Conservation (phyloP, 2,329 filamentous ascomycete species). For the Botrytis fabae region DNA sequence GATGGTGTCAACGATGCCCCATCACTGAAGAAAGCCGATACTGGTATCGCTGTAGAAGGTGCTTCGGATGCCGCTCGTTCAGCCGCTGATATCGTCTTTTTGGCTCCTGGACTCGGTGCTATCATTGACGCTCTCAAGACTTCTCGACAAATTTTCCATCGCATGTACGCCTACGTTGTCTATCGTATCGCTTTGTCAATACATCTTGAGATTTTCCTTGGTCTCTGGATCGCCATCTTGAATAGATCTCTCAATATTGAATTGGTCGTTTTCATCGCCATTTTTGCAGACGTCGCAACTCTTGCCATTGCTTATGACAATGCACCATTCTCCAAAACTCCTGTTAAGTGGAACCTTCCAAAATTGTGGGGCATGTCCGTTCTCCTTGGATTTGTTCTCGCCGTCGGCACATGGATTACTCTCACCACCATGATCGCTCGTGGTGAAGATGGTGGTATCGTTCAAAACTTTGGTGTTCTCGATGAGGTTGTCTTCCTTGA, state of each 20-base stretch:
- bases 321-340: slow-evolving; percentile 79
- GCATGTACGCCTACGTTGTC: slow-evolving; percentile 94
- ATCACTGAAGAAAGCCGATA: slow-evolving; percentile 93
- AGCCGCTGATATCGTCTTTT: slow-evolving; percentile 90
- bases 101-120: slow-evolving; percentile 84
- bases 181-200: slow-evolving; percentile 92
- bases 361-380: slow-evolving; percentile 94
- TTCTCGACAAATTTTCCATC: slow-evolving; percentile 92
- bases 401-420: slow-evolving; percentile 83
- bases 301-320: slow-evolving; percentile 93
- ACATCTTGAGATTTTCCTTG: slow-evolving; percentile 88
- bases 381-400: slow-evolving; percentile 77
- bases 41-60: slow-evolving; percentile 92
- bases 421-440: slow-evolving; percentile 78
- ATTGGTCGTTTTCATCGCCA: slow-evolving; percentile 89
- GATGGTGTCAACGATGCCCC: slow-evolving; percentile 94
- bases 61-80: slow-evolving; percentile 88
- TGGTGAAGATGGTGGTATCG: slow-evolving; percentile 74
- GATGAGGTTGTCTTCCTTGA: slow-evolving; percentile 86
- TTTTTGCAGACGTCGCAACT: slow-evolving; percentile 90
- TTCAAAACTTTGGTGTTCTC: slow-evolving; percentile 82
- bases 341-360: slow-evolving; percentile 93
- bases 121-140: slow-evolving; percentile 94
- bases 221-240: slow-evolving; percentile 86
- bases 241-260: slow-evolving; percentile 83